These are phyloP conservation scores for Rhynchospora breviuscula DNA, from an alignment of 176 grass and related monocot species.

Conservation along the genomic window DNA sequence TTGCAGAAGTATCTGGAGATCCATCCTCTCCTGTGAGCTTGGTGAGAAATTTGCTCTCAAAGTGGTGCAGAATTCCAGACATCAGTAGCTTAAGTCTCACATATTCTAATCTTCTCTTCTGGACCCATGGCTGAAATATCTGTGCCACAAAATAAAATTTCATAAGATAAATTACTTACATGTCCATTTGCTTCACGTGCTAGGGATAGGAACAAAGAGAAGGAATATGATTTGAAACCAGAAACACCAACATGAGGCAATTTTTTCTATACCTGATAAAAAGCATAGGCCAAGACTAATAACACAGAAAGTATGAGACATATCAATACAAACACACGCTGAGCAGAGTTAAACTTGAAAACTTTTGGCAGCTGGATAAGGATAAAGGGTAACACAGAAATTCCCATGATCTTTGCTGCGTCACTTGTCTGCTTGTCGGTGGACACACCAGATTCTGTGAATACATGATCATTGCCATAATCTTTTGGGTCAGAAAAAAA, in stretches of 20 bases:
- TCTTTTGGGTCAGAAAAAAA: constrained; percentile 17
- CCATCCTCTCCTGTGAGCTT: constrained; percentile 59
- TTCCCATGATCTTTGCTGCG: constrained; percentile 73
- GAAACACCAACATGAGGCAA: background rate
- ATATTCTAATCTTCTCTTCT: constrained; percentile 74
- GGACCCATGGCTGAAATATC: constrained; percentile 90
- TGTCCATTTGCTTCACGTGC: background rate
- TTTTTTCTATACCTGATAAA: constrained; percentile 72
- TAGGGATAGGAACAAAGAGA: background rate
- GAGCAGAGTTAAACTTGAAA: constrained; percentile 63
- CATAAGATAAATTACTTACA: constrained; percentile 14
- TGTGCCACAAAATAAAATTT: constrained; percentile 27
- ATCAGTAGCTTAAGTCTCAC: constrained; percentile 70
- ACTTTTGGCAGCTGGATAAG: constrained; percentile 73
- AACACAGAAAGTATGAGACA: constrained; percentile 49
- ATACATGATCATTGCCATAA: background rate
- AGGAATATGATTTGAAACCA: background rate
- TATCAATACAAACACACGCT: constrained; percentile 48
- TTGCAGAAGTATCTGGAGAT: constrained; percentile 40
- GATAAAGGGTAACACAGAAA: constrained; percentile 86
- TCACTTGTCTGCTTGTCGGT: constrained; percentile 74
- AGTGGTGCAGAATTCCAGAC: constrained; percentile 71
- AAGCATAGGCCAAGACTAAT: constrained; percentile 67
- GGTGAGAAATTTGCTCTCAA: constrained; percentile 55
- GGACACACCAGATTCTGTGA: constrained; percentile 69